Conservation (phyloP, 1,284 basidiomycete genomes). For the Ganoderma leucocontextum region DNA sequence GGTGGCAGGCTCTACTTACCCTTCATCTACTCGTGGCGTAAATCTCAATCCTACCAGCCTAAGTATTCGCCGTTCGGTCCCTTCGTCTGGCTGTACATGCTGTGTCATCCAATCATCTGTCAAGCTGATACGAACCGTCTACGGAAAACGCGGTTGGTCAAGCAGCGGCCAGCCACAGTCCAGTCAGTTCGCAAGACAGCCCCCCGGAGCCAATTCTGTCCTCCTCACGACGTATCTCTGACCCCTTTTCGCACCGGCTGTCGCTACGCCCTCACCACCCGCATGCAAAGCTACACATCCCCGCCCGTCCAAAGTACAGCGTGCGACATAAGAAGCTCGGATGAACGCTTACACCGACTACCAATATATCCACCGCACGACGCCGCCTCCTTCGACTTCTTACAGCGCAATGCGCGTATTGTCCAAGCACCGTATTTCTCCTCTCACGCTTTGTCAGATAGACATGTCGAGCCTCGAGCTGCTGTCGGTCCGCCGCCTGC, state of each 20-base stretch:
- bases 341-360: not conserved
- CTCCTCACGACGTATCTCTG: slow-evolving; percentile 1
- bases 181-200: not conserved
- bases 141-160: not conserved
- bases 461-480: not conserved
- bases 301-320: slow-evolving; percentile 4
- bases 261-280: slow-evolving; percentile 1
- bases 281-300: not conserved
- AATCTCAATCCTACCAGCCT: no score
- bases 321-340: slow-evolving; percentile 14
- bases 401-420: not conserved
- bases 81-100: slow-evolving; percentile 11
- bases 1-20: not conserved
- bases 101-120: slow-evolving; percentile 25
- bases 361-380: slow-evolving; percentile 1
- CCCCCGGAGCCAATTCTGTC: not conserved
- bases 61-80: no score
- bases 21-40: not conserved
- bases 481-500: not conserved
- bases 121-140: slow-evolving; percentile 23
- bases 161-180: not conserved
- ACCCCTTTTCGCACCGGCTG: slow-evolving; percentile 14
- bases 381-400: not conserved
- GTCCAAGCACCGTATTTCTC: not conserved
- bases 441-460: slow-evolving; percentile 3